Conservation (phyloP, 2,329 filamentous ascomycete species). For the Cryphonectria carpinicola region DNA sequence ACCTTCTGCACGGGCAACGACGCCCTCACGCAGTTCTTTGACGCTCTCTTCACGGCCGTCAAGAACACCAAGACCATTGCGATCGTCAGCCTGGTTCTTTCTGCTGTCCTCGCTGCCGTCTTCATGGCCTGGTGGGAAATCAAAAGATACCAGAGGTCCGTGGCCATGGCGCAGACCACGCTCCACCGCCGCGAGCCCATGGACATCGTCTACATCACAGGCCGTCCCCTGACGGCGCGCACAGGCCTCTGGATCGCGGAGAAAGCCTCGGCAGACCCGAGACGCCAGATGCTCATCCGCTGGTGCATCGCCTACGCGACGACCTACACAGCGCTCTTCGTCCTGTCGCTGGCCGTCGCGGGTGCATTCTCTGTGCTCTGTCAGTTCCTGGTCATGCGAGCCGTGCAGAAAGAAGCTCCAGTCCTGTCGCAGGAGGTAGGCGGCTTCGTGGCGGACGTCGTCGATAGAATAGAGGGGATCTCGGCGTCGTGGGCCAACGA, state of each 20-base stretch:
- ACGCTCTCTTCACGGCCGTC: conserved; percentile 68
- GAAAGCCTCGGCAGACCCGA: conserved; percentile 57
- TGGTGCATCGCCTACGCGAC: conserved; percentile 91
- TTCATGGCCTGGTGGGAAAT: conserved; percentile 84
- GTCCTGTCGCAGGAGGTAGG: conserved; percentile 75
- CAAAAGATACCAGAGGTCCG: conserved; percentile 73
- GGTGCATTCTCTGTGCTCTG: conserved; percentile 83
- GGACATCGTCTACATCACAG: conserved; percentile 87
- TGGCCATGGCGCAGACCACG: conserved; percentile 68
- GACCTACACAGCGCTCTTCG: conserved; percentile 80
- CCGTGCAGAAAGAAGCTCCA: conserved; percentile 76
- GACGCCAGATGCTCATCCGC: conserved; percentile 72
- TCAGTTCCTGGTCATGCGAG: conserved; percentile 76
- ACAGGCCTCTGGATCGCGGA: conserved; percentile 72
- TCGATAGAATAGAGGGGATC: conserved; percentile 70
- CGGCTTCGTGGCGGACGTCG: conserved; percentile 78
- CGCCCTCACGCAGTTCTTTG: conserved; percentile 82
- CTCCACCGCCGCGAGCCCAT: conserved; percentile 74
- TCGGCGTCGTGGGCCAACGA: conserved; percentile 77
- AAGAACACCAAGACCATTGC: conserved; percentile 73
- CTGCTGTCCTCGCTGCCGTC: conserved; percentile 71
- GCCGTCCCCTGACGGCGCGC: conserved; percentile 75
- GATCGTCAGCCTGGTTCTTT: conserved; percentile 71
- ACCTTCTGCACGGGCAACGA: conserved; percentile 89
- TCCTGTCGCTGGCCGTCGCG: conserved; percentile 80